phyloP scores from a whole-genome alignment of 2,329 filamentous ascomycete genomes.

The Verticillium albo-atrum region DNA sequence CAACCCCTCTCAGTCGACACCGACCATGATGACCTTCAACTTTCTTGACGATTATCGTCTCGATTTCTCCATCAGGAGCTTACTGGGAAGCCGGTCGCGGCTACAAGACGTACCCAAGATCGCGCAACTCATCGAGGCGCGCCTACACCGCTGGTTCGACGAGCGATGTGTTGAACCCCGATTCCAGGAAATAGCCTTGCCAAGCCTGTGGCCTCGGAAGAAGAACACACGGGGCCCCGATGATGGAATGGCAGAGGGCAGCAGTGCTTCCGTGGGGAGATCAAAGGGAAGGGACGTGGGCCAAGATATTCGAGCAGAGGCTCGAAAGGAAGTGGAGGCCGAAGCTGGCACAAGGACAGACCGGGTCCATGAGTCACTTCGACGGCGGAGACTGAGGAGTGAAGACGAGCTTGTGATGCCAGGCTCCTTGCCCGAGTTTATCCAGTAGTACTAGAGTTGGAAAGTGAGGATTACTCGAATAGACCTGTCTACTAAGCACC shows the following conservation, averaged over 20 bases:
- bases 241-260: slow-evolving; percentile 42
- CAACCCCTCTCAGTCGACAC: slow-evolving; percentile 61
- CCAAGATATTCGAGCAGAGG: slow-evolving; percentile 47
- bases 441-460: neutral
- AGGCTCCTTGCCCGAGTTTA: slow-evolving; percentile 35
- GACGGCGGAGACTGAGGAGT: slow-evolving; percentile 31
- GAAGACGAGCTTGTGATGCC: slow-evolving; percentile 40
- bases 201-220: slow-evolving; percentile 79
- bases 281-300: slow-evolving; percentile 50
- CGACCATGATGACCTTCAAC: slow-evolving; percentile 90
- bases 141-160: slow-evolving; percentile 83
- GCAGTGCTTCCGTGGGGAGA: slow-evolving; percentile 43
- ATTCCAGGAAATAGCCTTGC: slow-evolving; percentile 82
- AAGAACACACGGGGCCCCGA: slow-evolving; percentile 75
- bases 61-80: slow-evolving; percentile 74
- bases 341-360: slow-evolving; percentile 34
- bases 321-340: slow-evolving; percentile 39
- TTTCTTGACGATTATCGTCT: slow-evolving; percentile 87
- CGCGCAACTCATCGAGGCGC: slow-evolving; percentile 74
- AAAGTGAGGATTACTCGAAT: too few species aligned
- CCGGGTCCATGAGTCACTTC: slow-evolving; percentile 31
- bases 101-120: slow-evolving; percentile 87
- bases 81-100: slow-evolving; percentile 74
- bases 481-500: too few species aligned
- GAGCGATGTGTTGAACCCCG: slow-evolving; percentile 80